Conservation (phyloP, 1,284 basidiomycete species). For the Rhodotorula sp. region DNA sequence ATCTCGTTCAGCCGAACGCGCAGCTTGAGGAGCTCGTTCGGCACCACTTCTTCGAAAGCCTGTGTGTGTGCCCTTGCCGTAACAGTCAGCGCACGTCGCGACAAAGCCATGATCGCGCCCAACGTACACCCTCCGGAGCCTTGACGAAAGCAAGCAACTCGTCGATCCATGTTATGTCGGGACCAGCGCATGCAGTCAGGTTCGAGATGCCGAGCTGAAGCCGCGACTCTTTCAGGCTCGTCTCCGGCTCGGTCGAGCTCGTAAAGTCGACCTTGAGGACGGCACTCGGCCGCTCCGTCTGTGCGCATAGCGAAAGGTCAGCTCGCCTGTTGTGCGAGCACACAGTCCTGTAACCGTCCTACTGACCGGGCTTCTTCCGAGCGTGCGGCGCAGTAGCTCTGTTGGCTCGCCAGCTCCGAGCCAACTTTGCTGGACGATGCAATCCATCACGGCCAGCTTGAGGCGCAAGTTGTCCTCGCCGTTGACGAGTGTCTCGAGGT, state of each 20-base stretch:
- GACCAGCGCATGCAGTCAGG: constrained; percentile 62
- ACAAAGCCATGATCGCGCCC: neutral
- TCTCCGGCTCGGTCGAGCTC: constrained; percentile 64
- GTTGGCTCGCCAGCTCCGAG: too few species aligned
- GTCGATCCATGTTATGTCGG: constrained; percentile 64
- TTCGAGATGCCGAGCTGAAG: constrained; percentile 65
- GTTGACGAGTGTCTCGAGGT: constrained; percentile 58
- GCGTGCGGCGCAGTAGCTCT: too few species aligned
- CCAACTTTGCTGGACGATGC: neutral
- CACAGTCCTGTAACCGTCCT: too few species aligned
- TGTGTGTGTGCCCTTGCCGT: constrained; percentile 46
- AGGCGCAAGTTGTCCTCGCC: constrained; percentile 44
- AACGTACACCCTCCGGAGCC: constrained; percentile 58
- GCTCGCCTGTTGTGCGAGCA: neutral
- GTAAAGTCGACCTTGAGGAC: constrained; percentile 66
- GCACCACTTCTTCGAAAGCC: constrained; percentile 90
- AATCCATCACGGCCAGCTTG: constrained; percentile 73
- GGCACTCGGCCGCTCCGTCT: constrained; percentile 44
- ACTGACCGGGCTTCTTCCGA: neutral
- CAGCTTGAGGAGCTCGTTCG: constrained; percentile 78
- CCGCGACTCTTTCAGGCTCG: constrained; percentile 73
- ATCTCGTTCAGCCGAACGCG: constrained; percentile 65
- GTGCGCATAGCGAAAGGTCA: constrained; percentile 23
- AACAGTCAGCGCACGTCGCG: neutral
- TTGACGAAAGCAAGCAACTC: constrained; percentile 70